Percentiles rank a stretch among this genome's conserved stretches.
Conservation (phyloP, 2,329 filamentous ascomycete species). For the Dothideomycetes sp. region DNA sequence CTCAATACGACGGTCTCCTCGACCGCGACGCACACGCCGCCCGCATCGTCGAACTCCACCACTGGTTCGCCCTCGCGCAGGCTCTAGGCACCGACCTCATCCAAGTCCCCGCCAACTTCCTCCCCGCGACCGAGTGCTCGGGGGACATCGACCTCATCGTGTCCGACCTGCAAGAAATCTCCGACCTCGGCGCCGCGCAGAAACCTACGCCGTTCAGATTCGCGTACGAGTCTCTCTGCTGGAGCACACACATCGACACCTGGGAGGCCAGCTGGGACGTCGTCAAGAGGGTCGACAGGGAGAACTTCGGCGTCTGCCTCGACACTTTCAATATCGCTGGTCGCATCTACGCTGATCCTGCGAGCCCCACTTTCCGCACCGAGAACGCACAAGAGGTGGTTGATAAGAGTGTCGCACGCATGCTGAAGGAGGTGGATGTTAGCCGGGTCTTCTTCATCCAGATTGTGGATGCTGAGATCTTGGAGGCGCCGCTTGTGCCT, state of each 20-base stretch:
- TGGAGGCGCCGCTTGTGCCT: constrained; percentile 43
- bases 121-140: constrained; percentile 41
- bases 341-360: constrained; percentile 12
- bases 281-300: constrained; percentile 33
- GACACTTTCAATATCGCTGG: constrained; percentile 15
- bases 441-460: constrained; percentile 66
- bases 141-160: constrained; percentile 46
- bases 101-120: constrained; percentile 62
- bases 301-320: constrained; percentile 13
- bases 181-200: constrained; percentile 53
- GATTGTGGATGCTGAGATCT: constrained; percentile 60
- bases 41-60: constrained; percentile 50
- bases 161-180: constrained; percentile 51
- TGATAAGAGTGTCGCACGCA: constrained; percentile 40
- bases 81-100: constrained; percentile 60
- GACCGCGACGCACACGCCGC: constrained; percentile 48
- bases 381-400: constrained; percentile 37
- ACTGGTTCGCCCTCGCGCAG: constrained; percentile 59
- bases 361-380: constrained; percentile 6
- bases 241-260: constrained; percentile 57
- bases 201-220: constrained; percentile 48
- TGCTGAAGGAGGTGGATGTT: constrained; percentile 47
- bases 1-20: constrained; percentile 63
- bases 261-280: constrained; percentile 67
- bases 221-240: constrained; percentile 63